Base-by-base conservation (phyloP, 805 yeast genomes). In the Metschnikowia proteae region DNA sequence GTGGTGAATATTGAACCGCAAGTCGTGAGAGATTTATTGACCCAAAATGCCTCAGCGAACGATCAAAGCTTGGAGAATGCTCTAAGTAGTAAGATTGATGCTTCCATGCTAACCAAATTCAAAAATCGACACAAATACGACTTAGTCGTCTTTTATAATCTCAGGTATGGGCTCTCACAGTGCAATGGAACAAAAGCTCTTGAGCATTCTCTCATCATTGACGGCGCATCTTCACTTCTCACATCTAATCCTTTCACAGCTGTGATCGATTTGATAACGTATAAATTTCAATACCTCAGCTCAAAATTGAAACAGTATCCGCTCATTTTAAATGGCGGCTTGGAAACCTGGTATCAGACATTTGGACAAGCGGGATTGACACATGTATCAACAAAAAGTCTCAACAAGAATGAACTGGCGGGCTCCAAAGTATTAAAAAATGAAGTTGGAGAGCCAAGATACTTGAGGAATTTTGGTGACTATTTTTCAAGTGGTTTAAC, bases 1-100 rank as follows among this genome's bases (percentile, higher is more conserved):
- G 64, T 86, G 6, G 75, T 88, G 8, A 87, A 91, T 60, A 76
- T 91, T 17, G 96, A 88, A 46, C 97, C 97, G 0, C 44, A 54
- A 3, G 47, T 53, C 25, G 40, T 66, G 1, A 46, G 45, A 23
- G 43, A 55, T 28, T 43, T 70, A 6, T 45, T 54, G n/a, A 51
- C 53, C 11, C 48, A 48, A 17, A 66, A 81, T 45, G 62, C 66
- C 0, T 67, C 43, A 5, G 46, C 80, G 59, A 71, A 79, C 0
- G 88, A 86, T 57, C 66, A 63, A n/a, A 92, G 85, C 47, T 66
- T 91, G n/a, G 87, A 85, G 56, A 75, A 73, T 38, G 67, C 79
- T 41, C 75, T 92, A 8, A 67, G 82, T 49, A 63, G 80, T 11
- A 74, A 79, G 2, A 72, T 86, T 11, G 80, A 90, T 2, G 73